Percentiles rank a stretch among this genome's conserved stretches.
These are phyloP conservation scores for Penicillium capsulatum DNA, from an alignment of 2,329 filamentous ascomycete species.

Conservation along the genomic window DNA sequence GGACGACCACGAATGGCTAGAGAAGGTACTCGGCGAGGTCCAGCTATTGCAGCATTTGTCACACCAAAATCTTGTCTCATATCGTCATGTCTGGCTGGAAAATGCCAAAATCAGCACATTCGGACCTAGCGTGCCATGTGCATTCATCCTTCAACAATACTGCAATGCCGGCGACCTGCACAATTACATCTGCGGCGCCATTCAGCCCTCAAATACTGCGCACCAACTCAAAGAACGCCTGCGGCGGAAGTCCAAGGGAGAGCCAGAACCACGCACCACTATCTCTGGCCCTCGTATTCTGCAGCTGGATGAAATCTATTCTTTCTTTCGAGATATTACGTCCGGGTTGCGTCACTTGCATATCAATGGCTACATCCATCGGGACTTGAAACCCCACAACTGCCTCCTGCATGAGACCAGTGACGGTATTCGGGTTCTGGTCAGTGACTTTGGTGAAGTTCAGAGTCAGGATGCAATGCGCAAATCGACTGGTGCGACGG, in stretches of 20 bases:
- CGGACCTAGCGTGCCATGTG: constrained; percentile 85
- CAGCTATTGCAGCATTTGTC: constrained; percentile 86
- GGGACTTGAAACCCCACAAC: constrained; percentile 93
- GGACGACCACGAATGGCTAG: constrained; percentile 89
- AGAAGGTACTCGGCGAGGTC: constrained; percentile 90
- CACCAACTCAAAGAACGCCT: constrained; percentile 86
- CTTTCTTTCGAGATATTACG: constrained; percentile 92
- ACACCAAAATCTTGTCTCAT: constrained; percentile 92
- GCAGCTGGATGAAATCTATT: constrained; percentile 89
- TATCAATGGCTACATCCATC: constrained; percentile 86
- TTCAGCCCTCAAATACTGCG: constrained; percentile 60
- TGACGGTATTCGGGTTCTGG: constrained; percentile 70
- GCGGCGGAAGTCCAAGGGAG: constrained; percentile 74
- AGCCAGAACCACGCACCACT: constrained; percentile 60
- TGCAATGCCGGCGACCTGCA: constrained; percentile 92
- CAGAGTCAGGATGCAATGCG: constrained; percentile 76
- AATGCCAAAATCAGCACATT: constrained; percentile 80
- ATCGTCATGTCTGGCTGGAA: constrained; percentile 96
- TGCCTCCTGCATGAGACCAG: constrained; percentile 80
- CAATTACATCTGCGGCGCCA: constrained; percentile 72
- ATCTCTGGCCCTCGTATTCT: constrained; percentile 53
- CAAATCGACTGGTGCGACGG: constrained; percentile 88
- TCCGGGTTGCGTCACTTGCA: constrained; percentile 88
- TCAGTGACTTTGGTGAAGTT: constrained; percentile 97
- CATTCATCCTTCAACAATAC: constrained; percentile 96